phyloP scores from a whole-genome alignment of 768 basidiomycete genomes.

The Lentinus tigrinus region DNA sequence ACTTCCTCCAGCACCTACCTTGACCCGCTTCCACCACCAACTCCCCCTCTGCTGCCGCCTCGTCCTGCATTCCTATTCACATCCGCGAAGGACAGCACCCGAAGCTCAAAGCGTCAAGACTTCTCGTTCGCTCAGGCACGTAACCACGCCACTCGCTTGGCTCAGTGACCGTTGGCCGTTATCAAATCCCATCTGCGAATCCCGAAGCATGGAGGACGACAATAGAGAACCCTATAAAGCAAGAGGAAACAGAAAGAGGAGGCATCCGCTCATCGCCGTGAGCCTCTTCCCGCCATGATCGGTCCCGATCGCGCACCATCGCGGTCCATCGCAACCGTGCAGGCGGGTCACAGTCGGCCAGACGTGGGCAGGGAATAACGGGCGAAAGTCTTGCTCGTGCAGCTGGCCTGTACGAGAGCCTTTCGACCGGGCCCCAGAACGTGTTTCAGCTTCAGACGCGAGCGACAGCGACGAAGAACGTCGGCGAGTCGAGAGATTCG shows the following conservation, averaged over 20 bases:
- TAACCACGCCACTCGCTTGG: no score
- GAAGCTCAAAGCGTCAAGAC: not conserved
- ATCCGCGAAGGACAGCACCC: not conserved
- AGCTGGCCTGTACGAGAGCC: not conserved
- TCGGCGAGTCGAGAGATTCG: not conserved
- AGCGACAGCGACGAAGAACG: not conserved
- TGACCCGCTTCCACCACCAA: not conserved
- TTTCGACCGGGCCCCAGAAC: not conserved
- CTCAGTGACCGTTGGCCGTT: no score
- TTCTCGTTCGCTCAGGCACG: no score
- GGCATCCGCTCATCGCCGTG: no score
- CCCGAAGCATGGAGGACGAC: no score
- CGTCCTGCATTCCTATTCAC: not conserved
- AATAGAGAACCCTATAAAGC: no score
- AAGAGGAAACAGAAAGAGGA: no score
- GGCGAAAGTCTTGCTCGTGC: not conserved
- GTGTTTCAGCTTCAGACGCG: not conserved
- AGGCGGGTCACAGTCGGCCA: no score
- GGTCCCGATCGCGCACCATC: not conserved
- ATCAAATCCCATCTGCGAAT: no score
- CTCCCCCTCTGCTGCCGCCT: not conserved
- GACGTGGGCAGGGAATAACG: no score
- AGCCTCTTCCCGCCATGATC: no score
- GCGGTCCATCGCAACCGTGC: not conserved
- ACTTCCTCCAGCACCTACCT: not conserved